Conservation (phyloP, 179 eudicot genomes). For the Nepenthes alata region DNA sequence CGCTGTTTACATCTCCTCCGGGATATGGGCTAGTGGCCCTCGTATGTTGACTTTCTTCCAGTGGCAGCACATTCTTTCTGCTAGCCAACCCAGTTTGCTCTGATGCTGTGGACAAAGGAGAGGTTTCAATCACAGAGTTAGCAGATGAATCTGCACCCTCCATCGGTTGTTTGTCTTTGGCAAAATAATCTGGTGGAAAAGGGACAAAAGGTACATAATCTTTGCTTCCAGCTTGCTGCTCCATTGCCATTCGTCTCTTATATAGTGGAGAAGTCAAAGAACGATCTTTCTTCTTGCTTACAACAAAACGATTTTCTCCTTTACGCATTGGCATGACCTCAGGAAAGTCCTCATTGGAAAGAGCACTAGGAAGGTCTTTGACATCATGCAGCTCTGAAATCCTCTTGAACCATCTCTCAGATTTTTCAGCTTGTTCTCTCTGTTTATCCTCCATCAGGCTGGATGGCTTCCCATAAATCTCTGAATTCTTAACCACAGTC, state of each 20-base stretch:
- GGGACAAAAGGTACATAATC: constrained; percentile 88
- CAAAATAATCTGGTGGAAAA: constrained; percentile 79
- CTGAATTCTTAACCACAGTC: constrained; percentile 5
- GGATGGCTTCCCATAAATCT: constrained; percentile 9
- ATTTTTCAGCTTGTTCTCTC: constrained; percentile 25
- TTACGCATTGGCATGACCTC: constrained; percentile 73
- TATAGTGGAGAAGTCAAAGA: constrained; percentile 60
- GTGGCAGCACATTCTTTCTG: background rate
- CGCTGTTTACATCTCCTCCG: constrained; percentile 8
- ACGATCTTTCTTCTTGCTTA: constrained; percentile 70
- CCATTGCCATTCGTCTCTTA: constrained; percentile 59
- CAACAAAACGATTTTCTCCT: constrained; percentile 68
- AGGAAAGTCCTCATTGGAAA: constrained; percentile 47
- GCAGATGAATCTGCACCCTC: constrained; percentile 14
- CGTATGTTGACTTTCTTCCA: constrained; percentile 13
- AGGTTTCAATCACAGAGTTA: constrained; percentile 7
- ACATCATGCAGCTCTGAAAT: constrained; percentile 37
- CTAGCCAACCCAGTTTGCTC: background rate
- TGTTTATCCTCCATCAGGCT: constrained; percentile 10
- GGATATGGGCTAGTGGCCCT: constrained; percentile 1
- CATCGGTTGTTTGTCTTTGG: constrained; percentile 25
- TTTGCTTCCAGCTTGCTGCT: constrained; percentile 42
- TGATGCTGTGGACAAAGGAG: constrained; percentile 3
- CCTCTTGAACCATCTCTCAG: constrained; percentile 45
- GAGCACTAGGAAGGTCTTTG: constrained; percentile 23